phyloP scores from a whole-genome alignment of 192 early-diverging fungal genomes.

The Coemansia sp. region DNA sequence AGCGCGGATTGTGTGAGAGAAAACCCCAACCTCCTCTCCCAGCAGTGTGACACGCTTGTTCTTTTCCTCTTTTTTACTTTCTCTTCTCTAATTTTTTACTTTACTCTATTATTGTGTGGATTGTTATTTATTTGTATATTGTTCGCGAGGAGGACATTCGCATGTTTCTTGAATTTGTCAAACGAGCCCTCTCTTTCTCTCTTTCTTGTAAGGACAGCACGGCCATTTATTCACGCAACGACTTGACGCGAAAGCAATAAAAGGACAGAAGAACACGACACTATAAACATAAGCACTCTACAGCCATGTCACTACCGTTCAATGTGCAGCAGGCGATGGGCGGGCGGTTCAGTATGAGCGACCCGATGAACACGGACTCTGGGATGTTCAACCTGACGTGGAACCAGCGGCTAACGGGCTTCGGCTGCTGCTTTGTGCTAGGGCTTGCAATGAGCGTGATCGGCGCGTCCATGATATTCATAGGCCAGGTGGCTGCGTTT shows the following conservation, averaged over 20 bases:
- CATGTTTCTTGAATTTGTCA: too few species aligned
- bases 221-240: neutral
- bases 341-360: slow-evolving; percentile 27
- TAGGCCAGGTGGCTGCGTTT: slow-evolving; percentile 70
- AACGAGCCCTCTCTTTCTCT: too few species aligned
- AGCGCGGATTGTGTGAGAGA: neutral
- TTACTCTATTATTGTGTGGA: neutral
- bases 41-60: neutral
- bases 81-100: neutral
- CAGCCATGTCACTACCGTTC: slow-evolving; percentile 49
- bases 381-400: slow-evolving; percentile 51
- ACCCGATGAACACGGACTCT: slow-evolving; percentile 50
- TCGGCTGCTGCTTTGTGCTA: slow-evolving; percentile 66
- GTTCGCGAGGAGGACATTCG: too few species aligned
- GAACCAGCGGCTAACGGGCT: slow-evolving; percentile 48
- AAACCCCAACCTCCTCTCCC: neutral
- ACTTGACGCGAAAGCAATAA: neutral
- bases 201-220: too few species aligned
- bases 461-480: slow-evolving; percentile 59
- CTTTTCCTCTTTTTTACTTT: neutral
- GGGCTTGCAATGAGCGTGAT: slow-evolving; percentile 81
- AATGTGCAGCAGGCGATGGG: slow-evolving; percentile 29
- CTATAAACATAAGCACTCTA: neutral
- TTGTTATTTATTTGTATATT: neutral
- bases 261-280: neutral